phyloP scores from a whole-genome alignment of 768 basidiomycete genomes.

The Auricularia cornea region DNA sequence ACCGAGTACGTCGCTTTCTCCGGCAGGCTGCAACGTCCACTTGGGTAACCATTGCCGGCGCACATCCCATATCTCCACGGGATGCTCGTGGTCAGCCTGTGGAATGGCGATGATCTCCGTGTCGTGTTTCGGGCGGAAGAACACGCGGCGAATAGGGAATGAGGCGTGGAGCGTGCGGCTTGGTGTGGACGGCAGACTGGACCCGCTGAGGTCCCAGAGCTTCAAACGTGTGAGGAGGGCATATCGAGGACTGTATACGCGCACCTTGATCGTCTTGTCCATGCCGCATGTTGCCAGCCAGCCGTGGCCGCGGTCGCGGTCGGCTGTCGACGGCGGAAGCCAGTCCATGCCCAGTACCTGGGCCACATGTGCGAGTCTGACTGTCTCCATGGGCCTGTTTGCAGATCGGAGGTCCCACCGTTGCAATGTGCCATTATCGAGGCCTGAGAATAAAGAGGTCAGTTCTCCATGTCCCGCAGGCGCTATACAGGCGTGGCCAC shows the following conservation, averaged over 20 bases:
- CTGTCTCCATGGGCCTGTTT: conserved; percentile 59
- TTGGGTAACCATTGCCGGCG: conserved; percentile 74
- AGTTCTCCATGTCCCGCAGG: neutral
- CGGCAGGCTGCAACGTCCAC: conserved; percentile 59
- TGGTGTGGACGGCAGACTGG: conserved; percentile 53
- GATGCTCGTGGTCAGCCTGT: conserved; percentile 43
- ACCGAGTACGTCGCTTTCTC: conserved; percentile 74
- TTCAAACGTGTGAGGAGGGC: conserved; percentile 16
- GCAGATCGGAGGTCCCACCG: conserved; percentile 67
- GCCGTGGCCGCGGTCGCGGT: conserved; percentile 32
- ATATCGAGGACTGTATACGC: neutral
- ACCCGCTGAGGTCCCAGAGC: conserved; percentile 60
- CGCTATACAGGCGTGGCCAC: too few relatives aligned
- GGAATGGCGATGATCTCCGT: conserved; percentile 52
- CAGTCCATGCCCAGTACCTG: conserved; percentile 71
- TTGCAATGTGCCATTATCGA: conserved; percentile 54
- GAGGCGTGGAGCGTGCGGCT: conserved; percentile 67
- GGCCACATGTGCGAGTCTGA: conserved; percentile 65
- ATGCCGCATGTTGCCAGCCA: conserved; percentile 78
- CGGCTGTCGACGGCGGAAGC: conserved; percentile 30
- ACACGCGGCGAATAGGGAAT: conserved; percentile 62
- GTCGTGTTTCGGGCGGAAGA: conserved; percentile 70
- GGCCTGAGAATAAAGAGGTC: conserved; percentile 4
- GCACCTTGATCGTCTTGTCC: conserved; percentile 75
- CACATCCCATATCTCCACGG: conserved; percentile 82